Conservation (phyloP, 2,329 filamentous ascomycete genomes). For the Verticillium tricorpus region DNA sequence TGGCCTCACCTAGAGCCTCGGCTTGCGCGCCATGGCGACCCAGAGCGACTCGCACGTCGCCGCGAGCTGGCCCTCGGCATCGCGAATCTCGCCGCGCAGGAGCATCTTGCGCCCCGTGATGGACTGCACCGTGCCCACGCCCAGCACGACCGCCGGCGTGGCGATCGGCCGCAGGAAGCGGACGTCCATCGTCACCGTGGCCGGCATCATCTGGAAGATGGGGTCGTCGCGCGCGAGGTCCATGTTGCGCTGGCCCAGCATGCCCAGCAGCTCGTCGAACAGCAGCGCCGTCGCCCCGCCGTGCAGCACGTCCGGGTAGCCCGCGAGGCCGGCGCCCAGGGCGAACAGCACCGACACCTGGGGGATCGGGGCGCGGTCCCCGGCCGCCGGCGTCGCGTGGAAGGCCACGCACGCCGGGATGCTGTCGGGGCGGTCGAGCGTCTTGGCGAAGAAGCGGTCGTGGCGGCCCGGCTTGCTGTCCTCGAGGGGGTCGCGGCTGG, state of each 20-base stretch:
- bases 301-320: conserved; percentile 27
- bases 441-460: conserved; percentile 29
- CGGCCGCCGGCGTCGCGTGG: conserved; percentile 20
- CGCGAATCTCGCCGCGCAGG: conserved; percentile 23
- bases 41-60: conserved; percentile 18
- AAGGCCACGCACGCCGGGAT: conserved; percentile 29
- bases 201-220: conserved; percentile 20
- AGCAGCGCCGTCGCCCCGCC: conserved; percentile 30
- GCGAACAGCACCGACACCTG: conserved; percentile 25
- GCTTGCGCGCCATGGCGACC: conserved; percentile 4
- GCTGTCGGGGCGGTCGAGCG: conserved; percentile 21
- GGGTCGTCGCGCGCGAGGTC: conserved; percentile 24
- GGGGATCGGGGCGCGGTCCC: conserved; percentile 18
- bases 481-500: conserved; percentile 23
- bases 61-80: conserved; percentile 22
- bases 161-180: conserved; percentile 27
- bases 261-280: conserved; percentile 31
- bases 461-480: conserved; percentile 12
- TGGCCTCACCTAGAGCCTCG: neutral
- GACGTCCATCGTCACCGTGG: conserved; percentile 30
- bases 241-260: conserved; percentile 29
- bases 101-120: conserved; percentile 27
- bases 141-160: conserved; percentile 22
- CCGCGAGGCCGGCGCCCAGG: conserved; percentile 27
- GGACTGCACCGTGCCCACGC: conserved; percentile 24